Evolutionary conservation across 306 rosid genomes (phyloP).

Genomic region (Corylus heterophylla): DNA sequence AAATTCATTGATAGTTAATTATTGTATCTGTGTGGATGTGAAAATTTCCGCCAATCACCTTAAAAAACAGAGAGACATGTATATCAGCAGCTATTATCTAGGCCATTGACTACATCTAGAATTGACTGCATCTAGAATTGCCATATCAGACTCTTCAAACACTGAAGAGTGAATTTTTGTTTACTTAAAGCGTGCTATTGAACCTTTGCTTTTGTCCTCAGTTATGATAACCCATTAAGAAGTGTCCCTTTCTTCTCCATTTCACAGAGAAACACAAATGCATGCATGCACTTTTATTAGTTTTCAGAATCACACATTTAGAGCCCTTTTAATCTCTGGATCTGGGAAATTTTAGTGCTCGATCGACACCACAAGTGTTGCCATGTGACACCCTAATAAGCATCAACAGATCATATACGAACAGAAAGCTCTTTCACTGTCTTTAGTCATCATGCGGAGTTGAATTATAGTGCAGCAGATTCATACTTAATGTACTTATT

Average conservation of each 20-base stretch:
- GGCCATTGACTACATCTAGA: neutral
- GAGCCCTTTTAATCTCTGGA: neutral
- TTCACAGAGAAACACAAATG: neutral
- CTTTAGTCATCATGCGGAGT: neutral
- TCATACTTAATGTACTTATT: conserved; percentile 2
- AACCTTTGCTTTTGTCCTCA: neutral
- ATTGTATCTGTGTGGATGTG: neutral
- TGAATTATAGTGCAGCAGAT: neutral
- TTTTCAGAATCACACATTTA: neutral
- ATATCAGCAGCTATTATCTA: neutral
- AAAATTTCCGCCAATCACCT: neutral
- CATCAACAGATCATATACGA: neutral
- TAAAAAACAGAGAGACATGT: neutral
- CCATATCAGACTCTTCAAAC: neutral
- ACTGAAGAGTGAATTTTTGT: neutral
- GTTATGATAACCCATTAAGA: neutral
- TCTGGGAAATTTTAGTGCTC: neutral
- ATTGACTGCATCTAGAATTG: neutral
- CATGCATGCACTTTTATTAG: neutral
- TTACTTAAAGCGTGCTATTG: neutral
- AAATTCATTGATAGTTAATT: conserved; percentile 1
- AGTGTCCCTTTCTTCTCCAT: neutral
- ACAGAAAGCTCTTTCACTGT: neutral
- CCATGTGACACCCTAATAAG: neutral
- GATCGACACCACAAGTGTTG: neutral